Conservation (phyloP, 768 basidiomycete species). For the Russula sp. region DNA sequence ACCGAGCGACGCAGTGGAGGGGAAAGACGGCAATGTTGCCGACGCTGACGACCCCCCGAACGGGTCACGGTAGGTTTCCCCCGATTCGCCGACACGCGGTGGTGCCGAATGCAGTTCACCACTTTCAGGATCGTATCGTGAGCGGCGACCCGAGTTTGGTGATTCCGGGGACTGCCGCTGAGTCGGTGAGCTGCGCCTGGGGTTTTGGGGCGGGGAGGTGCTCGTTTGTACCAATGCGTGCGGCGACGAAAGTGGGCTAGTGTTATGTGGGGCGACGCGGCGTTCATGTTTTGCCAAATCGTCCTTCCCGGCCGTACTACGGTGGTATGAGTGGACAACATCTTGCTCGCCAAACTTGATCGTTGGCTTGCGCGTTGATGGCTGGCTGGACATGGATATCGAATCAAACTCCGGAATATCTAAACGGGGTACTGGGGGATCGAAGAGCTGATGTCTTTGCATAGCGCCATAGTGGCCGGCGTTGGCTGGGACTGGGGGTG, state of each 20-base stretch:
- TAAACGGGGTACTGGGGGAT: constrained; percentile 65
- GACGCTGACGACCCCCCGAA: constrained; percentile 11
- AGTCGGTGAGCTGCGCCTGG: background rate
- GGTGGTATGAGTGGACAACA: constrained; percentile 69
- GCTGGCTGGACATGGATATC: constrained; percentile 32
- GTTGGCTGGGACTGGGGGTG: background rate
- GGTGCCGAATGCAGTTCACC: constrained; percentile 18
- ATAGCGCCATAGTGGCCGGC: constrained; percentile 37
- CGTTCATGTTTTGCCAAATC: constrained; percentile 44
- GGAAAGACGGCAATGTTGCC: constrained; percentile 4
- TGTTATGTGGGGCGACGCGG: constrained; percentile 26
- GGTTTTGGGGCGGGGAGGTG: background rate
- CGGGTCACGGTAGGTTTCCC: constrained; percentile 5
- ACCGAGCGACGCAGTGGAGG: background rate
- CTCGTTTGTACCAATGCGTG: background rate
- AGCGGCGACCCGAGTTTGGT: background rate
- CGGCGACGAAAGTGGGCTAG: constrained; percentile 8
- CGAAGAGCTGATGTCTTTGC: constrained; percentile 81
- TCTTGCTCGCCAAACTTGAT: constrained; percentile 78
- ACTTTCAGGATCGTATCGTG: background rate
- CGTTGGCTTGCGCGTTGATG: constrained; percentile 38
- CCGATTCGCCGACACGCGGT: constrained; percentile 1
- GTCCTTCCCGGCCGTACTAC: constrained; percentile 34
- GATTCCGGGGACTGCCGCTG: background rate
- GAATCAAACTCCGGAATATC: constrained; percentile 36